phyloP scores from a whole-genome alignment of 2,329 filamentous ascomycete genomes.

The Sphaerulina populicola region DNA sequence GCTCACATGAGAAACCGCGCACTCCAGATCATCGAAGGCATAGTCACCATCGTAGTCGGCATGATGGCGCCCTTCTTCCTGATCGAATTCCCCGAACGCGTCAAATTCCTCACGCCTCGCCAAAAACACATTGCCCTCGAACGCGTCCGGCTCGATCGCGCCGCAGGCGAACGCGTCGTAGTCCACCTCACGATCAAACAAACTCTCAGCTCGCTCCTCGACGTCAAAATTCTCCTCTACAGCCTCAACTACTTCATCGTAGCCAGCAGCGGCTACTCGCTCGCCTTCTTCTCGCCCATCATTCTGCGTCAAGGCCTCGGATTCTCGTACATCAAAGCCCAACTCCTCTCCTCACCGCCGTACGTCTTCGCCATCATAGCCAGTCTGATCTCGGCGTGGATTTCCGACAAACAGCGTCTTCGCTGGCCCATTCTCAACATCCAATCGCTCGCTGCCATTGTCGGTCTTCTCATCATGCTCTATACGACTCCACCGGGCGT shows the following conservation, averaged over 20 bases:
- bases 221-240: slow-evolving; percentile 30
- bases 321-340: slow-evolving; percentile 55
- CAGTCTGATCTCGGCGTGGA: slow-evolving; percentile 53
- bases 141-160: slow-evolving; percentile 27
- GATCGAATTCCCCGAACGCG: slow-evolving; percentile 37
- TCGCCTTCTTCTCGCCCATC: slow-evolving; percentile 72
- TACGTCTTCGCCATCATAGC: slow-evolving; percentile 57
- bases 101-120: slow-evolving; percentile 26
- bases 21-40: slow-evolving; percentile 36
- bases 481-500: slow-evolving; percentile 51
- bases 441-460: slow-evolving; percentile 55
- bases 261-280: slow-evolving; percentile 53
- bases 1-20: too few species aligned
- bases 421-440: slow-evolving; percentile 58
- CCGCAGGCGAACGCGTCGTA: slow-evolving; percentile 14
- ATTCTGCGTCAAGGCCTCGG: slow-evolving; percentile 57
- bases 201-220: slow-evolving; percentile 24
- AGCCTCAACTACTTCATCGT: slow-evolving; percentile 29
- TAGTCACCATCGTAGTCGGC: slow-evolving; percentile 35
- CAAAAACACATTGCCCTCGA: slow-evolving; percentile 32
- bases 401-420: slow-evolving; percentile 58
- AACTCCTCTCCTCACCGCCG: slow-evolving; percentile 64
- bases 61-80: slow-evolving; percentile 35
- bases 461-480: slow-evolving; percentile 66
- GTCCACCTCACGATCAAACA: slow-evolving; percentile 26